These are phyloP conservation scores for Asterionellopsis glacialis DNA, from an alignment of 108 stramenopile species.

Conservation along the genomic window DNA sequence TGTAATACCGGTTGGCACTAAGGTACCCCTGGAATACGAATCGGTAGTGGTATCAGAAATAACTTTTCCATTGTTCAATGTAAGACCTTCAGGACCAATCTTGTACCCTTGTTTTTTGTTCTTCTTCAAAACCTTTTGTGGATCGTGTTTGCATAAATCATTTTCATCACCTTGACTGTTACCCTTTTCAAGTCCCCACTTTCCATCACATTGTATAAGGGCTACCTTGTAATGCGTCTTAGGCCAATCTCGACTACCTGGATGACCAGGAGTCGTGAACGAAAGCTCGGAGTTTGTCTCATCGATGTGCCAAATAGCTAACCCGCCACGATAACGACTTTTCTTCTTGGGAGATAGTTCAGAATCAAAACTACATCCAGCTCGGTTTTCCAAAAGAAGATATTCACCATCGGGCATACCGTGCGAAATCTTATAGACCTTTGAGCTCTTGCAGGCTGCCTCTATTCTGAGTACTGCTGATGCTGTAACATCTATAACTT, in stretches of 20 bases:
- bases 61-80: slow-evolving; percentile 17
- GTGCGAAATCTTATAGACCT: slow-evolving; percentile 42
- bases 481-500: slow-evolving; percentile 24
- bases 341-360: slow-evolving; percentile 12
- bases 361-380: slow-evolving; percentile 41
- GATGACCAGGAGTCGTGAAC: slow-evolving; percentile 19
- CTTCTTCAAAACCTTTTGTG: neutral
- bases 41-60: slow-evolving; percentile 38
- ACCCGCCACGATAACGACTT: slow-evolving; percentile 26
- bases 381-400: slow-evolving; percentile 65
- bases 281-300: slow-evolving; percentile 11
- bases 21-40: slow-evolving; percentile 34
- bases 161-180: slow-evolving; percentile 39
- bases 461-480: slow-evolving; percentile 31
- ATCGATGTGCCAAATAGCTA: slow-evolving; percentile 66
- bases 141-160: slow-evolving; percentile 28
- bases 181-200: slow-evolving; percentile 54
- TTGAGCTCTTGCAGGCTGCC: slow-evolving; percentile 19
- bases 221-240: slow-evolving; percentile 52
- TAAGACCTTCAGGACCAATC: slow-evolving; percentile 17
- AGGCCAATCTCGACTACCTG: slow-evolving; percentile 43
- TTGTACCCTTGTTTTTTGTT: slow-evolving; percentile 3
- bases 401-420: slow-evolving; percentile 50
- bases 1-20: slow-evolving; percentile 28
- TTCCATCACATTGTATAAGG: slow-evolving; percentile 56